These are phyloP conservation scores for Phaseolus lunatus DNA, from an alignment of 306 rosid genomes.

Conservation along the genomic window DNA sequence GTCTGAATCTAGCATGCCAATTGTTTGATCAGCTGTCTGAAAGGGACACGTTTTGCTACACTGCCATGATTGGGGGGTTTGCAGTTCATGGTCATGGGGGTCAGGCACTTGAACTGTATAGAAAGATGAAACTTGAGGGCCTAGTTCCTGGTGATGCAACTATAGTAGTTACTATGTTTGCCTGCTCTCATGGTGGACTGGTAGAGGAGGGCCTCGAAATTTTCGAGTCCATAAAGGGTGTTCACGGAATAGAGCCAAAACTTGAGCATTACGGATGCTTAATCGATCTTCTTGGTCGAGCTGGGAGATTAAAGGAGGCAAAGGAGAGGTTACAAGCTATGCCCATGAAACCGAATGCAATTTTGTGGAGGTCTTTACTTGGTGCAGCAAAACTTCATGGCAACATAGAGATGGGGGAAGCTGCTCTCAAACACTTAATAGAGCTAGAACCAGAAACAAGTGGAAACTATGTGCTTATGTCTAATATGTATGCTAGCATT, in stretches of 20 bases:
- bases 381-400: constrained; percentile 60
- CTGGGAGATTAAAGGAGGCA: constrained; percentile 56
- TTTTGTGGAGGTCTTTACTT: constrained; percentile 61
- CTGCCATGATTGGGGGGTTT: constrained; percentile 56
- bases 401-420: constrained; percentile 51
- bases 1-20: constrained; percentile 49
- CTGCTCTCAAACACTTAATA: constrained; percentile 51
- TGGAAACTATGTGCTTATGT: constrained; percentile 59
- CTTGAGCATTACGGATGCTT: constrained; percentile 58
- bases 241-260: constrained; percentile 49
- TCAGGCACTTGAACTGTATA: constrained; percentile 55
- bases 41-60: constrained; percentile 50
- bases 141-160: constrained; percentile 52
- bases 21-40: constrained; percentile 53
- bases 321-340: constrained; percentile 46
- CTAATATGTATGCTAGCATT: constrained; percentile 55
- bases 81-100: constrained; percentile 56
- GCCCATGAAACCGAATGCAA: constrained; percentile 61
- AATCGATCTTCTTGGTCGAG: constrained; percentile 56
- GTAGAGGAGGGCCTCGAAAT: constrained; percentile 52
- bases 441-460: constrained; percentile 57
- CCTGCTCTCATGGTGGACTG: constrained; percentile 56
- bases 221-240: constrained; percentile 48
- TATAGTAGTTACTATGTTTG: constrained; percentile 54
- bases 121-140: constrained; percentile 45